phyloP scores from a whole-genome alignment of 2,329 filamentous ascomycete genomes.

The Pseudonectria buxi region DNA sequence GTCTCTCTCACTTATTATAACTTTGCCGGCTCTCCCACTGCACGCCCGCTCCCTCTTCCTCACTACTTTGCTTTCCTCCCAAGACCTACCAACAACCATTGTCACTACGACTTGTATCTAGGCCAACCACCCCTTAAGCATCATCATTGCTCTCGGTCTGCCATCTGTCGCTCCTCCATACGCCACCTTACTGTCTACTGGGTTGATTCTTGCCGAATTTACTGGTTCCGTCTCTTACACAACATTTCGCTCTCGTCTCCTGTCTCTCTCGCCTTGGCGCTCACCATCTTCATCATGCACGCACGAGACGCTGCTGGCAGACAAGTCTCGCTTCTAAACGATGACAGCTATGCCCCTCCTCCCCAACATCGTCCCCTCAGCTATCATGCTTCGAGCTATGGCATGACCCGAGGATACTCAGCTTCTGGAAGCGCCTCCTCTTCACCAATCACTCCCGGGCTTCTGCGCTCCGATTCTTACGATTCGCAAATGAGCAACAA shows the following conservation, averaged over 20 bases:
- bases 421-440: slow-evolving; percentile 35
- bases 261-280: slow-evolving; percentile 1
- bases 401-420: slow-evolving; percentile 27
- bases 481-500: slow-evolving; percentile 53
- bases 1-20: too few relatives aligned
- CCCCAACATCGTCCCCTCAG: slow-evolving; percentile 20
- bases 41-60: background rate
- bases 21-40: slow-evolving; percentile 3
- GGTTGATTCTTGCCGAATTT: background rate
- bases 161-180: too few relatives aligned
- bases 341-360: slow-evolving; percentile 30
- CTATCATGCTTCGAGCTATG: slow-evolving; percentile 30
- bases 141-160: too few relatives aligned
- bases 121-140: too few relatives aligned
- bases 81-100: too few relatives aligned
- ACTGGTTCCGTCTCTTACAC: background rate
- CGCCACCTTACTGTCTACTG: too few relatives aligned
- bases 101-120: too few relatives aligned
- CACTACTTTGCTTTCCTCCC: background rate
- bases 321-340: slow-evolving; percentile 54
- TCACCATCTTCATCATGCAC: slow-evolving; percentile 37
- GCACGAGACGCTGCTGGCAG: slow-evolving; percentile 50
- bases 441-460: slow-evolving; percentile 47
- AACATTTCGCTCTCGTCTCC: too few relatives aligned
- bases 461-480: slow-evolving; percentile 55